These are phyloP conservation scores for Strobilomyces dryophilus DNA, from an alignment of 768 basidiomycete species.

Conservation along the genomic window DNA sequence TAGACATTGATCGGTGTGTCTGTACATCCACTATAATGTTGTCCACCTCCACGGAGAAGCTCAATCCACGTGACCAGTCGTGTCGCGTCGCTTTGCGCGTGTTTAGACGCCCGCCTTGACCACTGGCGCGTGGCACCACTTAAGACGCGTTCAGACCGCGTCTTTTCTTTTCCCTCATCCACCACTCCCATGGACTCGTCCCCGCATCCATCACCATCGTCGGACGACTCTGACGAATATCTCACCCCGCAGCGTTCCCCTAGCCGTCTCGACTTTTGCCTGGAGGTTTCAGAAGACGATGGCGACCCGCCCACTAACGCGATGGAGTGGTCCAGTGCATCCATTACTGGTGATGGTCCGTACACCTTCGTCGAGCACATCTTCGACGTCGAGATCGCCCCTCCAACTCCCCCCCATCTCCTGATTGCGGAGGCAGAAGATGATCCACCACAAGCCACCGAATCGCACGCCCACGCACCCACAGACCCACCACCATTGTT, in stretches of 20 bases:
- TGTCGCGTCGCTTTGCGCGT: constrained; percentile 20
- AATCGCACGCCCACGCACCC: constrained; percentile 15
- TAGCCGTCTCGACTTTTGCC: constrained; percentile 45
- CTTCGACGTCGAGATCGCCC: not conserved
- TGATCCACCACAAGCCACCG: constrained; percentile 5
- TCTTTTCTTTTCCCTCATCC: not conserved
- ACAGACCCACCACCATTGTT: constrained; percentile 3
- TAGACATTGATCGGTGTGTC: constrained; percentile 24
- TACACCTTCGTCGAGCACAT: constrained; percentile 7
- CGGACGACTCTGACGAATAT: constrained; percentile 15
- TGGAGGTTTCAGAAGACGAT: not conserved
- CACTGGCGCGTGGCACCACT: constrained; percentile 4
- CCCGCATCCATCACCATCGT: not conserved
- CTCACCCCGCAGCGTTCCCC: constrained; percentile 39
- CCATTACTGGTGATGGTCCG: not conserved
- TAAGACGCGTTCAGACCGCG: constrained; percentile 5
- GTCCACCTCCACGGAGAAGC: constrained; percentile 2
- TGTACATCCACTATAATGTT: constrained; percentile 2
- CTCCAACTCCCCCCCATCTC: not conserved
- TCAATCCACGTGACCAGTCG: constrained; percentile 24
- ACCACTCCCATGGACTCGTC: constrained; percentile 11
- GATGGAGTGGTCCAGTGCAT: constrained; percentile 11
- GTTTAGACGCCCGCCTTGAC: constrained; percentile 12
- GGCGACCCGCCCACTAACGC: constrained; percentile 1
- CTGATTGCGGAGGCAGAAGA: not conserved